Evolutionary conservation across 495 filamentous ascomycete genomes (phyloP), one percentile per base, ranked within the genome.

Genomic region (Pseudotulostoma volvatum): DNA sequence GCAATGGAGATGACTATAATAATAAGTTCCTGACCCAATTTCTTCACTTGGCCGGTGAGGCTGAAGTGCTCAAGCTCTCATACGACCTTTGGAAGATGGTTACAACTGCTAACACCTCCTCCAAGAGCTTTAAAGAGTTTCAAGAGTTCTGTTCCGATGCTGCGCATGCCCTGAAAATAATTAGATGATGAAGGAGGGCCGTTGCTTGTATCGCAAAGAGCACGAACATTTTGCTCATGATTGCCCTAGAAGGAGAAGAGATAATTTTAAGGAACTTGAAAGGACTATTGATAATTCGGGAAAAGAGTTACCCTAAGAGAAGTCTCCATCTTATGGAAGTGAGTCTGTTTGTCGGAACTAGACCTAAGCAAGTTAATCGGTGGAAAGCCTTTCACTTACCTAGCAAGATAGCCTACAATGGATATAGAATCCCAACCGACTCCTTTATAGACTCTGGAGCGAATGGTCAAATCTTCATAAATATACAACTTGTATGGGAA

Each of bases 21-120:
- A 34, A 40, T 4, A n/a, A n/a, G n/a, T 37, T 41, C 25, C 43
- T 44, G 20, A 15, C 37, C 9, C 33, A 44, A 16, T 44, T 44
- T 13, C 16, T 31, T 1, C 31, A 40, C 3, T 25, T 41, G 21
- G 33, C 38, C 4, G 17, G 17, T 3, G 43, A 45, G 23, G 31
- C 38, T 1, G 23, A 21, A 4, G 7, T 41, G 5, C 23, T 11
- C 23, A 28, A 28, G 5, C 23, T 28, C 11, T 11, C 5, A 11
- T 5, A 11, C 23, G 23, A 28, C 23, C 23, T 28, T 11, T 28
- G 23, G n/a, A n/a, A n/a, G n/a, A n/a, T n/a, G n/a, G n/a, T n/a
- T n/a, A n/a, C n/a, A n/a, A n/a, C n/a, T n/a, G n/a, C n/a, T n/a
- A n/a, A n/a, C n/a, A n/a, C n/a, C 23, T 28, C 11, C 23, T 28